These are phyloP conservation scores for Astragalus membranaceus DNA, from an alignment of 306 rosid species.

Conservation along the genomic window DNA sequence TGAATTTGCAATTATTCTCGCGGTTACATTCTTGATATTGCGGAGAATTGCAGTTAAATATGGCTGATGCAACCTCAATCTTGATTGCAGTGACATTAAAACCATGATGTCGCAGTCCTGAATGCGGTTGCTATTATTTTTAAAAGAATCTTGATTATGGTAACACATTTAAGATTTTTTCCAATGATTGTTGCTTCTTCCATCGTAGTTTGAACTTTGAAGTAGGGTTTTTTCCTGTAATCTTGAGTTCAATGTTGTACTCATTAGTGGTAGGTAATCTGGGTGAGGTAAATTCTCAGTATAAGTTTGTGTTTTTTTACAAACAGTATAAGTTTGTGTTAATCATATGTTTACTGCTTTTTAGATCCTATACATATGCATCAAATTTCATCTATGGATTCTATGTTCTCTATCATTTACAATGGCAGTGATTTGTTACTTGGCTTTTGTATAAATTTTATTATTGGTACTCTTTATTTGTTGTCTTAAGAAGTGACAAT, in stretches of 20 bases:
- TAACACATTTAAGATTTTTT: not conserved
- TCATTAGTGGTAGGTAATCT: not conserved
- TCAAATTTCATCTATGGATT: not conserved
- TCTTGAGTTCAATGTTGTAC: not conserved
- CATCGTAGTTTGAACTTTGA: conserved; percentile 1
- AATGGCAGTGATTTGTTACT: not conserved
- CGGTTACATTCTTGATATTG: no score
- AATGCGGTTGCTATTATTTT: no score
- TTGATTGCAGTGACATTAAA: no score
- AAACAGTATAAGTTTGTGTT: not conserved
- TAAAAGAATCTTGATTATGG: not conserved
- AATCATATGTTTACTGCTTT: conserved; percentile 7
- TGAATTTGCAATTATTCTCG: no score
- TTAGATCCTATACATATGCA: not conserved
- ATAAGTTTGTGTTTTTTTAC: not conserved
- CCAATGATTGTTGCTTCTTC: not conserved
- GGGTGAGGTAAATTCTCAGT: not conserved
- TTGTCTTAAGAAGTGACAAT: conserved; percentile 17
- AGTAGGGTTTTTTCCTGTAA: not conserved
- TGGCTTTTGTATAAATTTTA: not conserved
- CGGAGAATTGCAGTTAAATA: no score
- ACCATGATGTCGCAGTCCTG: no score
- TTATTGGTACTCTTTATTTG: not conserved
- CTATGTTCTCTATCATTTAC: not conserved
- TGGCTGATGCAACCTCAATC: no score